Conservation (phyloP, 2,329 filamentous ascomycete genomes). For the Talaromyces sp. region DNA sequence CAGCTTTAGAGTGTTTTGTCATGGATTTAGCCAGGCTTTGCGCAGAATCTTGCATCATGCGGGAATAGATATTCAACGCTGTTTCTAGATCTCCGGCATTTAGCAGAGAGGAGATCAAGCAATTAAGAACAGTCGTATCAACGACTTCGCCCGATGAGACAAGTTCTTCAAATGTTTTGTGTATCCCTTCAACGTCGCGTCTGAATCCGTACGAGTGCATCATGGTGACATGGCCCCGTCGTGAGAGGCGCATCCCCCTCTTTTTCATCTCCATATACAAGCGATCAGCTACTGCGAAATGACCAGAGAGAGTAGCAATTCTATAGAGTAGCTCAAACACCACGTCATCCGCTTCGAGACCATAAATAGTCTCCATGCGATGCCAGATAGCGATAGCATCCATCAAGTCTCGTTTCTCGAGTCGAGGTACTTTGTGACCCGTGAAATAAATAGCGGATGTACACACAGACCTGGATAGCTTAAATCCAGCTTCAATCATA, state of each 20-base stretch:
- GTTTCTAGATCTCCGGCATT: constrained; percentile 70
- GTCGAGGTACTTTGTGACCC: constrained; percentile 62
- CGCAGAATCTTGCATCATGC: constrained; percentile 68
- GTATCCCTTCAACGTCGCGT: constrained; percentile 68
- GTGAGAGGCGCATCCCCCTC: constrained; percentile 66
- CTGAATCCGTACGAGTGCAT: constrained; percentile 81
- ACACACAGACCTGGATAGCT: constrained; percentile 69
- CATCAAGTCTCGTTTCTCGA: constrained; percentile 60
- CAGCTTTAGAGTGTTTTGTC: constrained; percentile 20
- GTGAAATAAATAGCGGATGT: constrained; percentile 78
- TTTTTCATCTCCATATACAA: constrained; percentile 75
- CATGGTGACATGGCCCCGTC: constrained; percentile 75
- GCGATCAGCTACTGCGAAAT: constrained; percentile 78
- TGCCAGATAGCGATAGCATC: constrained; percentile 75
- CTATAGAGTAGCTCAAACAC: constrained; percentile 95
- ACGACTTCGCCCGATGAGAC: constrained; percentile 83
- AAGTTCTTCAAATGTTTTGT: constrained; percentile 75
- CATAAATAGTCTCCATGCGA: constrained; percentile 76
- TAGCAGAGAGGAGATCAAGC: constrained; percentile 75
- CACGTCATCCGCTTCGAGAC: constrained; percentile 64
- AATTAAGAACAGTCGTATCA: constrained; percentile 82
- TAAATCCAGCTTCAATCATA: constrained; percentile 69
- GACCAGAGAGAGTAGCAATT: constrained; percentile 77
- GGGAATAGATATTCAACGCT: constrained; percentile 75
- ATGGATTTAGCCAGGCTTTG: constrained; percentile 13